phyloP scores from a whole-genome alignment of 257 asterid genomes.

The Apocynum venetum region DNA sequence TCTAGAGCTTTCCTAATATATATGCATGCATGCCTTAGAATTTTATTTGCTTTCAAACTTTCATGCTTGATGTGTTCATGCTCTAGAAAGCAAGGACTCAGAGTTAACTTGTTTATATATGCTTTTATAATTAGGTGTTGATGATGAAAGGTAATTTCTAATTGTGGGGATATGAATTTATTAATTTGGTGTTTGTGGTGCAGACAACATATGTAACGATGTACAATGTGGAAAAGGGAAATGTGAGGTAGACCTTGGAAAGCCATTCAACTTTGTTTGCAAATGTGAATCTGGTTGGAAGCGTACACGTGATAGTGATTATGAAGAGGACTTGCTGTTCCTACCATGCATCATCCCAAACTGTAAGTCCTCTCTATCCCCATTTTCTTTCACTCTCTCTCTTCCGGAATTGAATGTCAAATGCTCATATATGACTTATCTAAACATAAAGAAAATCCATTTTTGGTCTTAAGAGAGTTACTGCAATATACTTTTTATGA shows the following conservation, averaged over 20 bases:
- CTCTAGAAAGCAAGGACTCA: no score
- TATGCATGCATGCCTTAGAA: no score
- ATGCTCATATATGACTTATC: no score
- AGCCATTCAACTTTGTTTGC: conserved; percentile 54
- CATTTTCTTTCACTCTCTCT: no score
- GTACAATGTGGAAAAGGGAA: conserved; percentile 76
- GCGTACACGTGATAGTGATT: conserved; percentile 40
- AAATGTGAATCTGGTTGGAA: conserved; percentile 63
- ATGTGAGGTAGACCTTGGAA: conserved; percentile 42
- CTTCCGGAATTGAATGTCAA: no score
- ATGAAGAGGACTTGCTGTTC: conserved; percentile 31
- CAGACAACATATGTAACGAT: conserved; percentile 56
- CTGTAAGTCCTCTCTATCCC: conserved; percentile 25
- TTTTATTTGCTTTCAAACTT: no score
- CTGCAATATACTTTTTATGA: no score
- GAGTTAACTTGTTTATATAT: no score
- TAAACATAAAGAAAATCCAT: no score
- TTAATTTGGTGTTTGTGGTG: not conserved
- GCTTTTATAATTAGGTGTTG: not conserved
- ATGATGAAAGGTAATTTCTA: not conserved
- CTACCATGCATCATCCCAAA: conserved; percentile 75
- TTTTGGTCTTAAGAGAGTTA: no score
- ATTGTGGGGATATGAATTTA: not conserved
- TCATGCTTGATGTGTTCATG: no score
- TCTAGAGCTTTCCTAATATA: no score